Evolutionary conservation across 2,329 filamentous ascomycete species (phyloP), one percentile per base, ranked within the genome.

Genomic region (Epichloe sp.): DNA sequence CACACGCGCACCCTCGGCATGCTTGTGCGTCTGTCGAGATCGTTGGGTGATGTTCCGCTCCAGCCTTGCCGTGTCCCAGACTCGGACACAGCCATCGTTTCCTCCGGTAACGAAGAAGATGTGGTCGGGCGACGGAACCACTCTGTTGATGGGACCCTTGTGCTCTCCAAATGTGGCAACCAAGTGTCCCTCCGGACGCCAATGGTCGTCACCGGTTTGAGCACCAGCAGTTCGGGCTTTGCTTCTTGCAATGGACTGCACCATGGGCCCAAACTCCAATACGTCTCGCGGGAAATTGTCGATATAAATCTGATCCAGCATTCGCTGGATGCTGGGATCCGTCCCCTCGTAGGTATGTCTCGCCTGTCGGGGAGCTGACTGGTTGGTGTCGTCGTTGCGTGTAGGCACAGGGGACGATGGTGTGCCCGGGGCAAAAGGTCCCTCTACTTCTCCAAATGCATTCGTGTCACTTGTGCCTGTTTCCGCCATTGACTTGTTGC

Each of bases 41-140:
- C 89, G 81, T 60, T 95, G 86, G 0, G 87, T 85, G 47, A 97
- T 81, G 63, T 96, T 97, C 44, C 89, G 85, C 68, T 98, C 93
- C 6, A 98, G 75, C 23, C 93, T 79, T 26, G 82, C 83, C 26
- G 88, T 85, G 68, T 98, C 93, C 93, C 93, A 98, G 5, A 98
- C 78, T 62, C 88, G 95, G 52, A 96, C 87, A 6, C 79, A 82
- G 3, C 93, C 88, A 66, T 98, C 93, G 60, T 95, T 88, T 10
- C 90, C 91, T 6, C 83, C 91, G 1, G 93, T 97, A 52, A 96
- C 77, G 66, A 98, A 98, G 69, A 98, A 98, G 4, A 83, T 72
- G 64, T 98, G 91, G 62, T 98, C 93, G 0, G 91, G 88, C 2
- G 93, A 84, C 7, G 88, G 80, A 2, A 86, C 74, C 11, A 97